A percentile compares a stretch with the other conserved stretches of the same genome.
These are phyloP conservation scores for Omphalotus guepiniiformis DNA, from an alignment of 768 basidiomycete genomes.

Conservation along the genomic window DNA sequence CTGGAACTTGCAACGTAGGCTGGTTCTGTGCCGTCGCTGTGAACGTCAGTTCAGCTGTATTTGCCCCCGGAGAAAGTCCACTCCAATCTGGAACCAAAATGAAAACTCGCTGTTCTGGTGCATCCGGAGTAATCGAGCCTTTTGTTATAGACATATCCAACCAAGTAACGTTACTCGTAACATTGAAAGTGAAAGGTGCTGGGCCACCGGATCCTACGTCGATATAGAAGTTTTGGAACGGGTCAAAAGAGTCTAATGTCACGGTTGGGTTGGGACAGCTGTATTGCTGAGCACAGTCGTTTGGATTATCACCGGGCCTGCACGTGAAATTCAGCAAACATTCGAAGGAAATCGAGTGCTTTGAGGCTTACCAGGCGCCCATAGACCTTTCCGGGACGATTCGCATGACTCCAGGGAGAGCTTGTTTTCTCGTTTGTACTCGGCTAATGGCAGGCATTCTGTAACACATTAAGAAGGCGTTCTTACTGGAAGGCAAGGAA, in stretches of 20 bases:
- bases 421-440: constrained; percentile 52
- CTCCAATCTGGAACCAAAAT: constrained; percentile 55
- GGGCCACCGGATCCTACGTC: constrained; percentile 63
- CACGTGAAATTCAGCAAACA: neutral
- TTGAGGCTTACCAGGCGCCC: constrained; percentile 48
- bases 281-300: constrained; percentile 49
- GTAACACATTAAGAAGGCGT: neutral
- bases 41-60: constrained; percentile 39
- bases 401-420: constrained; percentile 59
- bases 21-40: constrained; percentile 40
- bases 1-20: constrained; percentile 27
- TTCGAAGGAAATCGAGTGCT: neutral
- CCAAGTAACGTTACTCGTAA: constrained; percentile 48
- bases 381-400: constrained; percentile 56
- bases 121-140: constrained; percentile 44
- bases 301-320: constrained; percentile 65
- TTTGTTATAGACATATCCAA: constrained; percentile 39
- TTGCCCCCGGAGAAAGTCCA: constrained; percentile 27
- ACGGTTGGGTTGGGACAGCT: constrained; percentile 47
- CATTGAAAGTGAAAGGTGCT: constrained; percentile 50
- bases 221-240: constrained; percentile 49
- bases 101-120: constrained; percentile 51
- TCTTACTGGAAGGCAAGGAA: neutral
- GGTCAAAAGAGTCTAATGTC: constrained; percentile 52
- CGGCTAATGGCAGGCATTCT: constrained; percentile 52